These are phyloP conservation scores for Xylariaceae sp. DNA, from an alignment of 2,329 filamentous ascomycete genomes.

Conservation along the genomic window DNA sequence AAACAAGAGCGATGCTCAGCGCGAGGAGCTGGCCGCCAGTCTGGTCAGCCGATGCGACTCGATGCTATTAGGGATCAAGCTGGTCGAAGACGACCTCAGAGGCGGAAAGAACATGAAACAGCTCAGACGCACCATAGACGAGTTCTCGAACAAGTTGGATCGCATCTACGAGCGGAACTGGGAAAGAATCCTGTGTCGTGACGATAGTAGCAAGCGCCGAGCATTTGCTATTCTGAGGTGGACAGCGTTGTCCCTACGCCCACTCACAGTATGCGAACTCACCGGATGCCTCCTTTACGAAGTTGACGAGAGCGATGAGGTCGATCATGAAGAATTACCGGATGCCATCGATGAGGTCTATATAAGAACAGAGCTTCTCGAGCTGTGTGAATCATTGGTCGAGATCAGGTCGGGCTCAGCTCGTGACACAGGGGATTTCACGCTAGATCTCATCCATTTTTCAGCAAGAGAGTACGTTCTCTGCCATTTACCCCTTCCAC, in stretches of 20 bases:
- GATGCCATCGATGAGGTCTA: constrained; percentile 11
- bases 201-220: constrained; percentile 15
- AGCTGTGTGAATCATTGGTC: constrained; percentile 12
- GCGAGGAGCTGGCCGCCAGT: constrained; percentile 17
- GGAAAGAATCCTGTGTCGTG: constrained; percentile 18
- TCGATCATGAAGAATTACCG: constrained; percentile 8
- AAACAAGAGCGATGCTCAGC: constrained; percentile 21
- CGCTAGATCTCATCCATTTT: constrained; percentile 15
- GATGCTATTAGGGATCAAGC: constrained; percentile 32
- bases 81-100: constrained; percentile 25
- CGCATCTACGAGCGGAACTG: constrained; percentile 30
- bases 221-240: constrained; percentile 29
- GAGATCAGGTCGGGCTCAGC: constrained; percentile 2
- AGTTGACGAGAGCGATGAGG: constrained; percentile 1
- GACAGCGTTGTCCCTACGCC: constrained; percentile 22
- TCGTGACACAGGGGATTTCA: not conserved
- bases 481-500: not conserved
- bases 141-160: constrained; percentile 26
- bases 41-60: constrained; percentile 28
- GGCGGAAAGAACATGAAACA: constrained; percentile 26
- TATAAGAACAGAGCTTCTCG: constrained; percentile 10
- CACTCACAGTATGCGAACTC: constrained; percentile 9
- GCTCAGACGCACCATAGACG: constrained; percentile 24
- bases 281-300: constrained; percentile 9
- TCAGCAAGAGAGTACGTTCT: constrained; percentile 14